Evolutionary conservation across 73 alveolate genomes (phyloP).

Genomic region (Tetrahymena thermophila): DNA sequence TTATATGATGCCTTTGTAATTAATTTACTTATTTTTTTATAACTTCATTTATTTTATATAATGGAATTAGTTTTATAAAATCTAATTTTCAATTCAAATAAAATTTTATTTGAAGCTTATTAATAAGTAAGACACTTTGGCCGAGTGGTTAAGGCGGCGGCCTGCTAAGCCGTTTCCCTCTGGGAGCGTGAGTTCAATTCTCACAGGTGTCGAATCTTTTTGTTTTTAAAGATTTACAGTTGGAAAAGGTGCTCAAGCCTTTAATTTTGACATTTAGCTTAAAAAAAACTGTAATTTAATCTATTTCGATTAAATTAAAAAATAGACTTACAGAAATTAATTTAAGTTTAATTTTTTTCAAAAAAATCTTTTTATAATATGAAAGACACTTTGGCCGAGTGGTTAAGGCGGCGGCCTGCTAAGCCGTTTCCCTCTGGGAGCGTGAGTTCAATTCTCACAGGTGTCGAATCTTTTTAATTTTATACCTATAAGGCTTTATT

Average conservation of each 20-base stretch:
- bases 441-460: conserved; percentile 4
- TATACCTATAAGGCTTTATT: no score
- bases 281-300: no score
- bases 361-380: no score
- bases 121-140: background rate
- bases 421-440: conserved; percentile 49
- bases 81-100: background rate
- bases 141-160: conserved; percentile 87
- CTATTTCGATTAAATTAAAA: no score
- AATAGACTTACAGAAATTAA: no score
- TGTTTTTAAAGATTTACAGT: background rate
- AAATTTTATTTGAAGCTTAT: background rate
- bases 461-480: background rate
- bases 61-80: background rate
- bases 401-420: conserved; percentile 91
- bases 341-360: no score
- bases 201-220: no score
- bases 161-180: conserved; percentile 68
- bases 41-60: background rate
- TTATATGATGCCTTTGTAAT: no score
- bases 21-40: no score
- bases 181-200: background rate
- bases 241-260: no score
- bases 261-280: no score
- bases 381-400: conserved; percentile 51